Base-by-base conservation (phyloP, 2,329 filamentous ascomycete species). In the Endoconidiophora laricicola region DNA sequence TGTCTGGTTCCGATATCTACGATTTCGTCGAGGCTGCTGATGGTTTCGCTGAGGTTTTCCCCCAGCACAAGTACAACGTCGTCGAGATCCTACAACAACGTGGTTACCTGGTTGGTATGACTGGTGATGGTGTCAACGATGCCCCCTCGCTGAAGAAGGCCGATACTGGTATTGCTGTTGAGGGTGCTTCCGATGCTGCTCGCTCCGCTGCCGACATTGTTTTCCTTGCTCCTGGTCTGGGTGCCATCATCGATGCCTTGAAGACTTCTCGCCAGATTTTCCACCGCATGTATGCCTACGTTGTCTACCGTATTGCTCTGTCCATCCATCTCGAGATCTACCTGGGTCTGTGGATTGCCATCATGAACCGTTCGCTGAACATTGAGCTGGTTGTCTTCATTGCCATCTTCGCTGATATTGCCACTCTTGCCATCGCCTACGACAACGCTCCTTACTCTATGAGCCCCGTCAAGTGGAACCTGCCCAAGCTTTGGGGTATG, bases 221-320 rank as follows among this genome's bases (percentile, higher is more conserved):
- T 59, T 94, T 94, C 75, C 78, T 94, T 63, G 86, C 84, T 58
- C 86, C 86, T 50, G 87, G 86, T 72, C 79, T 94, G 55, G 87
- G 86, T 66, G 84, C 86, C 55, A 93, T 94, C 65, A 93, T 94
- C 60, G 86, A 93, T 64, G 86, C 86, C 54, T 76, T 94, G 58
- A 94, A 94, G 72, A 93, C 84, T 57, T 90, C 86, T 29, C 84
- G 87, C 60, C 86, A 93, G 66, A 94, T 94, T 65, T 94, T 94
- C 74, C 86, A 94, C 70, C 85, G 87, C 60, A 94, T 94, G 86
- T 91, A 94, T 69, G 83, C 86, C 54, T 94, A 94, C 71, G 85
- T 94, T 57, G 83, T 94, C 60, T 94, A 94, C 72, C 85, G 87
- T 76, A 94, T 94, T 61, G 86, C 87, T 45, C 70, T 94, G 60